Conservation (phyloP, 1,139 yeast genomes). For the Diutina mesorugosa region DNA sequence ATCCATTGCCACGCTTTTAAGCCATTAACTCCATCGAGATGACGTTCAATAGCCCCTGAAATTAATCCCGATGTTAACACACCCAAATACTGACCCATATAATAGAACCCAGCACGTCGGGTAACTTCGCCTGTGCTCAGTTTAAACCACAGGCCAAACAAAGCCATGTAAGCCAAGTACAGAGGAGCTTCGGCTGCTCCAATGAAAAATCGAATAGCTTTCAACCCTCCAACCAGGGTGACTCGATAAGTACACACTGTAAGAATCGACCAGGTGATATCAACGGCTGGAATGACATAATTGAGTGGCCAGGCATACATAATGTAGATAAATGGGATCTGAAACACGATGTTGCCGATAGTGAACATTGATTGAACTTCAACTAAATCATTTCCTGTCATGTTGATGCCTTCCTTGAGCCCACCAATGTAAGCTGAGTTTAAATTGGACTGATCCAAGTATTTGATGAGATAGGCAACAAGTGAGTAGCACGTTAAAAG, state of each 20-base stretch:
- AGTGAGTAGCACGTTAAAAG: constrained; percentile 46
- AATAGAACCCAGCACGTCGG: constrained; percentile 48
- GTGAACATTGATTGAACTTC: constrained; percentile 45
- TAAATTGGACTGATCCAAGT: constrained; percentile 46
- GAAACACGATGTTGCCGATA: constrained; percentile 48
- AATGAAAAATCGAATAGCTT: constrained; percentile 45
- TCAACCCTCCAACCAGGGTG: constrained; percentile 31
- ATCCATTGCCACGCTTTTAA: constrained; percentile 8
- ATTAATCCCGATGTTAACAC: constrained; percentile 49
- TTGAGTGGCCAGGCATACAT: constrained; percentile 37
- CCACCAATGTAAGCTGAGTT: constrained; percentile 63
- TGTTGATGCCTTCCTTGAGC: constrained; percentile 41
- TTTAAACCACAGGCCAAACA: constrained; percentile 31
- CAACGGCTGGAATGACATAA: constrained; percentile 44
- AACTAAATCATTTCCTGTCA: constrained; percentile 57
- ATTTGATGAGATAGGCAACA: constrained; percentile 60
- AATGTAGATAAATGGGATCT: constrained; percentile 33
- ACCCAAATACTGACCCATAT: constrained; percentile 50
- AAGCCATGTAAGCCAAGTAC: constrained; percentile 46
- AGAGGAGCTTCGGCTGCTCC: constrained; percentile 54
- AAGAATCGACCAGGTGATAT: constrained; percentile 53
- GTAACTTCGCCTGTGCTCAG: constrained; percentile 14
- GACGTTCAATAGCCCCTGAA: constrained; percentile 42
- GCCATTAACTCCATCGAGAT: constrained; percentile 5
- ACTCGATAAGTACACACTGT: constrained; percentile 43